These are phyloP conservation scores for Medicago ruthenica DNA, from an alignment of 306 rosid genomes.

Conservation along the genomic window DNA sequence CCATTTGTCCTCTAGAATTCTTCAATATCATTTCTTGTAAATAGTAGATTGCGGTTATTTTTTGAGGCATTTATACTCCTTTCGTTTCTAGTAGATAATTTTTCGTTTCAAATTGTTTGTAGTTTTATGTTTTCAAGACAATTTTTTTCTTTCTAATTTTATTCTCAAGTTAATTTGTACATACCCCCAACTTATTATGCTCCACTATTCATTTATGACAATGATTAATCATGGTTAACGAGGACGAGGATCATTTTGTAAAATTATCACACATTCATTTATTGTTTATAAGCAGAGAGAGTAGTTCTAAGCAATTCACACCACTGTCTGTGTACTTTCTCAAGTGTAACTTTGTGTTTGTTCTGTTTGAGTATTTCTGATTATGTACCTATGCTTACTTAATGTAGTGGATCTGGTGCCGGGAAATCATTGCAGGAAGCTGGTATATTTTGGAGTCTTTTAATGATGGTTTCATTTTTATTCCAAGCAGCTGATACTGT, in stretches of 20 bases:
- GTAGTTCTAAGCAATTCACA: background rate
- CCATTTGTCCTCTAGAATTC: too few relatives aligned
- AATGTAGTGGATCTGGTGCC: constrained; percentile 82
- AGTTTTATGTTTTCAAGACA: background rate
- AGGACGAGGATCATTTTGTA: background rate
- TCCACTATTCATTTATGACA: background rate
- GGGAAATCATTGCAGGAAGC: constrained; percentile 84
- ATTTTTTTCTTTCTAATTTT: background rate
- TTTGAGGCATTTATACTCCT: background rate
- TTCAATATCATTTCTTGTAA: background rate
- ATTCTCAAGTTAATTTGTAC: background rate
- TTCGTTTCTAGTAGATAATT: background rate
- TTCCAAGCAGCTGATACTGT: constrained; percentile 94
- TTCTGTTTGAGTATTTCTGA: constrained; percentile 21
- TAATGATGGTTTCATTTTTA: constrained; percentile 83
- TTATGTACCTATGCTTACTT: constrained; percentile 36
- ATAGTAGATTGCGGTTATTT: background rate
- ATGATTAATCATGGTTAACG: background rate
- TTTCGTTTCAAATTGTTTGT: too few relatives aligned
- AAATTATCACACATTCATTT: background rate
- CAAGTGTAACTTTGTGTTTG: constrained; percentile 8
- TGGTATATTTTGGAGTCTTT: constrained; percentile 81
- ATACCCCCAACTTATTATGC: background rate
- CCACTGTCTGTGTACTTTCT: background rate
- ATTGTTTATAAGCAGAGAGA: background rate